Base-by-base conservation (phyloP, 139 green algal species). In the Haematococcus sp. region DNA sequence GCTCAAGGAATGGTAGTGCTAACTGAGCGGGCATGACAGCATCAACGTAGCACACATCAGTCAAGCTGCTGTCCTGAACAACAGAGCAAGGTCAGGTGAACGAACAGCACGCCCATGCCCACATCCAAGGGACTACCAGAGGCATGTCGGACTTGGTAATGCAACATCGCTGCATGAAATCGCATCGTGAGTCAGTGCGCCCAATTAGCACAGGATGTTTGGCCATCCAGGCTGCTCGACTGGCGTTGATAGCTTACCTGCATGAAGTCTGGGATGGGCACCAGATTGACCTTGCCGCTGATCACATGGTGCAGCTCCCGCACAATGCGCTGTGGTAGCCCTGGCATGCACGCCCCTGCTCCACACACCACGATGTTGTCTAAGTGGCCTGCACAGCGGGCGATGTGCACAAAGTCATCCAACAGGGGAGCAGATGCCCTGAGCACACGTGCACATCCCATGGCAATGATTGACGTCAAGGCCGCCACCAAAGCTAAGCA, bases 251-350 rank as follows among this genome's bases (percentile, higher is more conserved):
- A n/a, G n/a, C 58, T 35, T 34, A 65, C 58, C 58, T 33, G 58
- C 58, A 65, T 40, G 25, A 40, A 65, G n/a, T 65, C 58, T 65
- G 58, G 58, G n/a, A 65, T 65, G 58, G 58, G 28, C 9, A 65
- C 11, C 23, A 65, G 58, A 9, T 33, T 33, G 11, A 65, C 58
- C 3, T 65, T 65, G 23, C n/a, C 25, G 25, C 23, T 9, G 3
- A 30, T 30, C 2, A 65, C 11, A 22, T 28, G n/a, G 34, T 30
- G 58, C 25, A 65, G 28, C 58, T 65, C 58, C 2, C 11, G 11
- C n/a, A 65, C 25, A n/a, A 65, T 33, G 58, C 58, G 58, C 58
- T 65, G 23, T n/a, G 58, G 58, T n/a, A 65, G 30, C n/a, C 30
- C 30, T 4, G 58, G 58, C 30, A 65, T 34, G 33, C 22, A 34